phyloP scores from a whole-genome alignment of 495 filamentous ascomycete species.

The Neurospora pannonica region DNA sequence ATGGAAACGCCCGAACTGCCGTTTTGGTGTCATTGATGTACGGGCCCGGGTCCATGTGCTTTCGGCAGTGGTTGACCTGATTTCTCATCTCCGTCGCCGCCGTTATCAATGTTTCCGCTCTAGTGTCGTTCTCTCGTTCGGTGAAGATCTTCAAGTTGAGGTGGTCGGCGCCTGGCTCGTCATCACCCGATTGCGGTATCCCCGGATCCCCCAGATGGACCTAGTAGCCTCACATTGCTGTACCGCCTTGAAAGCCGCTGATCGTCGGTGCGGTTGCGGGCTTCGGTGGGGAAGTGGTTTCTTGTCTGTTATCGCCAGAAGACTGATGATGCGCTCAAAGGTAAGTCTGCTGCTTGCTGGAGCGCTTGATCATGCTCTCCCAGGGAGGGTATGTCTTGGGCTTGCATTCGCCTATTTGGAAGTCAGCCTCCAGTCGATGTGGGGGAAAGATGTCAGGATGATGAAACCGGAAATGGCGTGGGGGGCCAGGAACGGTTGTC shows the following conservation, averaged over 20 bases:
- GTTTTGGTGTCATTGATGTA: neutral
- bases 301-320: neutral
- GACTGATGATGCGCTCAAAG: neutral
- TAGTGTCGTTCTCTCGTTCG: neutral
- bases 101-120: neutral
- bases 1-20: neutral
- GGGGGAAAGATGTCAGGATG: neutral
- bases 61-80: neutral
- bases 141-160: neutral
- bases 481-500: neutral
- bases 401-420: slow-evolving; percentile 26
- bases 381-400: slow-evolving; percentile 23
- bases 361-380: slow-evolving; percentile 32
- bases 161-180: neutral
- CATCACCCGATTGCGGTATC: neutral
- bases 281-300: neutral
- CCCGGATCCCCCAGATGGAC: neutral
- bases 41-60: neutral
- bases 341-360: slow-evolving; percentile 22
- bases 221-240: neutral
- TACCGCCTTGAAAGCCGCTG: neutral
- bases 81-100: neutral
- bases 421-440: slow-evolving; percentile 7
- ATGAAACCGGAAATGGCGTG: neutral
- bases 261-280: neutral